Percentiles rank a stretch among this genome's conserved stretches.
phyloP scores from a whole-genome alignment of 208 protist genomes.

The Endotrypanum monterogeii region DNA sequence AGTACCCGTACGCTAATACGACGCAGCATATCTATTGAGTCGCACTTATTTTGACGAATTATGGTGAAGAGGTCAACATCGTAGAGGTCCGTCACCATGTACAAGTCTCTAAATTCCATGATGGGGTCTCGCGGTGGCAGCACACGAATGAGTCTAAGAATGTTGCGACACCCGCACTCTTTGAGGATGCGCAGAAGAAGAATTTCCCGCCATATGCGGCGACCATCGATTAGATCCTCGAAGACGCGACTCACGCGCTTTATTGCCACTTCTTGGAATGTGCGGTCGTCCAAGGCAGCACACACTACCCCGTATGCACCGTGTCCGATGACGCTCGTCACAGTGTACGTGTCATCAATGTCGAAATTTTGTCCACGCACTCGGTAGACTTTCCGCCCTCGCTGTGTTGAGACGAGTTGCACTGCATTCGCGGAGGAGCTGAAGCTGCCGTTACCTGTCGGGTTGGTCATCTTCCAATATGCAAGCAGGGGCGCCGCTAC shows the following conservation, averaged over 20 bases:
- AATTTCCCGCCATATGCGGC: constrained; percentile 97
- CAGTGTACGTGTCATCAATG: constrained; percentile 86
- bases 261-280: constrained; percentile 94
- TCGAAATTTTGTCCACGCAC: constrained; percentile 88
- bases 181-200: constrained; percentile 92
- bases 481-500: background rate
- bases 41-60: constrained; percentile 60
- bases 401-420: constrained; percentile 72
- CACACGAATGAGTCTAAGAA: constrained; percentile 79
- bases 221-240: constrained; percentile 94
- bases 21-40: constrained; percentile 79
- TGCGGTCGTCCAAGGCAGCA: constrained; percentile 74
- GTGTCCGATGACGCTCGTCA: constrained; percentile 82
- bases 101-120: constrained; percentile 85
- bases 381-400: constrained; percentile 86
- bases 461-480: constrained; percentile 15
- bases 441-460: constrained; percentile 40
- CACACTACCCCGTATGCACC: constrained; percentile 93
- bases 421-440: constrained; percentile 46
- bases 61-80: constrained; percentile 95
- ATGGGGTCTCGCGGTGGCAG: constrained; percentile 69
- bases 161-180: constrained; percentile 93
- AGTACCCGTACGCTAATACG: constrained; percentile 97
- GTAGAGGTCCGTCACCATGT: constrained; percentile 89
- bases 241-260: constrained; percentile 97